A percentile compares a stretch with the other conserved stretches of the same genome.
phyloP scores from a whole-genome alignment of 2,329 filamentous ascomycete genomes.

The Rhynchosporium agropyri region DNA sequence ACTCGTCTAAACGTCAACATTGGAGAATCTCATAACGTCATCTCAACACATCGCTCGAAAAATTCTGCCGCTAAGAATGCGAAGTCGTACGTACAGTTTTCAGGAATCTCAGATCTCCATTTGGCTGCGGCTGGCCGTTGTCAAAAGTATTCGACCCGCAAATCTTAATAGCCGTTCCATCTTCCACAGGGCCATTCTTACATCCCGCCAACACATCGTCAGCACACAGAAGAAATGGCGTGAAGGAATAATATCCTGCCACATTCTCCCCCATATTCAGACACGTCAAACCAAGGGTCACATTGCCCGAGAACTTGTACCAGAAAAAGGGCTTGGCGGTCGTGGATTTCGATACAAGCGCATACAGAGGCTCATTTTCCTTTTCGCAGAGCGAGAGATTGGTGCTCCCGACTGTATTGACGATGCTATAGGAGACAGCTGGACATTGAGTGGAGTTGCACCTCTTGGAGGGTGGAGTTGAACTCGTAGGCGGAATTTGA shows the following conservation, averaged over 20 bases:
- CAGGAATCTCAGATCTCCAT: slow-evolving; percentile 12
- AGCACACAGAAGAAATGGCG: slow-evolving; percentile 16
- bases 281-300: neutral
- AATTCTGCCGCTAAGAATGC: neutral
- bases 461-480: slow-evolving; percentile 4
- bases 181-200: slow-evolving; percentile 16
- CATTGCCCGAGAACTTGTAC: slow-evolving; percentile 18
- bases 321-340: slow-evolving; percentile 16
- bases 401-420: slow-evolving; percentile 20
- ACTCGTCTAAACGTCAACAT: neutral
- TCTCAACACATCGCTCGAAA: too few species aligned
- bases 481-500: slow-evolving; percentile 16
- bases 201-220: slow-evolving; percentile 15
- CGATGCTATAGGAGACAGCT: slow-evolving; percentile 4
- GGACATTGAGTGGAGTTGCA: slow-evolving; percentile 21
- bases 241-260: slow-evolving; percentile 19
- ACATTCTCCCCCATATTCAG: slow-evolving; percentile 4
- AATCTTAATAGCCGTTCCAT: slow-evolving; percentile 19
- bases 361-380: slow-evolving; percentile 8
- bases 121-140: neutral
- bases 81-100: neutral
- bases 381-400: slow-evolving; percentile 20
- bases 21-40: neutral
- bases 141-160: slow-evolving; percentile 16
- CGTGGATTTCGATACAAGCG: slow-evolving; percentile 16